A percentile compares a stretch with the other conserved stretches of the same genome.
Evolutionary conservation across 768 basidiomycete genomes (phyloP).

Genomic region (Amanita polypyramis): DNA sequence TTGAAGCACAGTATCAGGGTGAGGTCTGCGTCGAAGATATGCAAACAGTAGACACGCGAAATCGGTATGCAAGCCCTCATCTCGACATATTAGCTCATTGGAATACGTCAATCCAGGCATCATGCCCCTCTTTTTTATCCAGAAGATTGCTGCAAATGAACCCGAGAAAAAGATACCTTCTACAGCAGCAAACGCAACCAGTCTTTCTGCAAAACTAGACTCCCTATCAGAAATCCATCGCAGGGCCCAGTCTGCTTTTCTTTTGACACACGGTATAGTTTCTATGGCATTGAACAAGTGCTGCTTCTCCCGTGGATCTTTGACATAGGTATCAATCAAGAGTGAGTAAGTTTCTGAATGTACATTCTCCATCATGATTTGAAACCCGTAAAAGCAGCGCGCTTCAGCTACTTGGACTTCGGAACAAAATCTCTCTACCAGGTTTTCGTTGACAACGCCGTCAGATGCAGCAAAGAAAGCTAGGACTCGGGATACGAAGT

Average conservation of each 20-base stretch:
- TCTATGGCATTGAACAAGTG: slow-evolving; percentile 90
- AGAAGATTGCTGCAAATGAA: slow-evolving; percentile 91
- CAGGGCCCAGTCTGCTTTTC: slow-evolving; percentile 94
- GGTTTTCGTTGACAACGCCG: slow-evolving; percentile 95
- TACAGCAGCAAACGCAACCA: slow-evolving; percentile 93
- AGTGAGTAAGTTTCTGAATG: slow-evolving; percentile 98
- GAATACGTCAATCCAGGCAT: slow-evolving; percentile 98
- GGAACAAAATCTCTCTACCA: slow-evolving; percentile 88
- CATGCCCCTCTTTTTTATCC: slow-evolving; percentile 95
- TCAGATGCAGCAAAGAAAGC: slow-evolving; percentile 98
- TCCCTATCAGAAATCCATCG: slow-evolving; percentile 79
- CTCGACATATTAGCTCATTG: slow-evolving; percentile 94
- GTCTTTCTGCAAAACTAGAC: slow-evolving; percentile 81
- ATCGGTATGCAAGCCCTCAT: slow-evolving; percentile 97
- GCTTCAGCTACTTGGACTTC: slow-evolving; percentile 94
- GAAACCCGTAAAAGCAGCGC: slow-evolving; percentile 96
- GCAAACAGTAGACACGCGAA: slow-evolving; percentile 90
- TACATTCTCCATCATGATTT: slow-evolving; percentile 99
- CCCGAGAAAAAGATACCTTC: slow-evolving; percentile 98
- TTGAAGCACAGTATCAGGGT: slow-evolving; percentile 61
- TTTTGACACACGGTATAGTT: slow-evolving; percentile 85
- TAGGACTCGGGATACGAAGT: slow-evolving; percentile 90
- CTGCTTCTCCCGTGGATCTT: slow-evolving; percentile 64
- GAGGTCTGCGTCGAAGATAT: slow-evolving; percentile 76
- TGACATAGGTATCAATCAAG: slow-evolving; percentile 94